A percentile compares a stretch with the other conserved stretches of the same genome.
Conservation (phyloP, 2,329 filamentous ascomycete genomes). For the Periglandula ipomoeae region DNA sequence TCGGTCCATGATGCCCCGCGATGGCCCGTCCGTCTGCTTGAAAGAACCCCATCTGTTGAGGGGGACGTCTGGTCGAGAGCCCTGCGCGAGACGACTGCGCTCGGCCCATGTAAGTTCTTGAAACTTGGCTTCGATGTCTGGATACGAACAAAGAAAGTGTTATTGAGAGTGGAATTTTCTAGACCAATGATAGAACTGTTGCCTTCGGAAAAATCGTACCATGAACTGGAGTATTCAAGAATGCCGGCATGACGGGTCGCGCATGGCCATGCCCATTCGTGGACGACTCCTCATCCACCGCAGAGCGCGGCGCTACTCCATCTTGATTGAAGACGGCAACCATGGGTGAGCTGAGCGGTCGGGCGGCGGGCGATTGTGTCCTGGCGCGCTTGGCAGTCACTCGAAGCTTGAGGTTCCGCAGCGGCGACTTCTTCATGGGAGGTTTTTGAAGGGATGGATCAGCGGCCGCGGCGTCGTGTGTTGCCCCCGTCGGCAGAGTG, state of each 20-base stretch:
- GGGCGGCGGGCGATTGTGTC: conserved; percentile 28
- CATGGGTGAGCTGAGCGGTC: conserved; percentile 19
- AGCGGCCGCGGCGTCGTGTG: conserved; percentile 5
- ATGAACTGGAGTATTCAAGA: conserved; percentile 27
- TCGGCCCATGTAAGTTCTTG: conserved; percentile 46
- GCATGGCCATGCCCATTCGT: conserved; percentile 5
- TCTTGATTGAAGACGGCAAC: conserved; percentile 28
- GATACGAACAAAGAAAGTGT: not conserved
- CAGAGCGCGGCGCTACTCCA: conserved; percentile 19
- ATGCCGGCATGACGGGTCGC: conserved; percentile 26
- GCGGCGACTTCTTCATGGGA: conserved; percentile 27
- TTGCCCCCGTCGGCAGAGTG: not conserved
- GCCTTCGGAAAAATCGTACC: conserved; percentile 19
- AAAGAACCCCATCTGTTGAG: conserved; percentile 26
- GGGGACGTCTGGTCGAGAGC: conserved; percentile 25
- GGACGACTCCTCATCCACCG: conserved; percentile 10
- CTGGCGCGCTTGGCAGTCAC: conserved; percentile 37
- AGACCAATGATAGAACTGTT: too few relatives aligned
- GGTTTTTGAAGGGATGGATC: conserved; percentile 14
- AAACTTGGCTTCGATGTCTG: conserved; percentile 43
- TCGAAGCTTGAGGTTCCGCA: conserved; percentile 36
- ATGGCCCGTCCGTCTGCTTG: conserved; percentile 22
- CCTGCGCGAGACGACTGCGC: conserved; percentile 35
- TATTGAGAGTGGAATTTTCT: not conserved
- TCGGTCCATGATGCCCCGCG: conserved; percentile 52